Base-by-base conservation (phyloP, 2,329 filamentous ascomycete genomes). In the Plenodomus lindquistii region DNA sequence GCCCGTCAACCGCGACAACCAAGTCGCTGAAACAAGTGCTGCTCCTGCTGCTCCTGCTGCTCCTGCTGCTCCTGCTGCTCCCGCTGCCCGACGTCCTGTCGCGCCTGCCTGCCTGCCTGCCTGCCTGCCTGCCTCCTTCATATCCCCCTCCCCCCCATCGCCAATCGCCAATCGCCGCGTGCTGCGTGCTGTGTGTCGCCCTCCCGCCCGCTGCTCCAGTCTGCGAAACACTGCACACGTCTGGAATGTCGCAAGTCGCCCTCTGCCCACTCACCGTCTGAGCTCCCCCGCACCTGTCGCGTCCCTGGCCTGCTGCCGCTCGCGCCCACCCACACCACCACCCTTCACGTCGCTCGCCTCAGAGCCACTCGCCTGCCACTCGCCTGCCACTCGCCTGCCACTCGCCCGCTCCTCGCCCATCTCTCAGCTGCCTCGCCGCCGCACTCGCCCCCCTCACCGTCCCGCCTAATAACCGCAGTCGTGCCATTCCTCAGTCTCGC, bases 181-280 rank as follows among this genome's bases (percentile, higher is more conserved):
- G 24, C 44, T 21, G 24, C 16, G 24, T 22, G 15, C 37, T 6
- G 22, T 21, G 17, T 19, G 38, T 17, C 24, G 44, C 38, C 41
- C 13, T 39, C 27, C 10, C 27, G 13, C 42, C 20, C 36, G 29
- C 24, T 15, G 19, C 40, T 15, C 15, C 44, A 44, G 44, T 44
- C 40, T 36, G 21, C 24, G 40, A 48, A 45, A 50, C 58, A 54
- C 47, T 44, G 42, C 49, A 42, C 48, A 47, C 54, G 50, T 62
- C 57, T 64, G 66, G 66, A 64, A 68, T 68, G 66, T 62, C 56
- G 55, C 58, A 55, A 42, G 43, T 43, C 38, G 47, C 42, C 40
- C 44, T 34, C 52, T 50, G 51, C 34, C 56, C 53, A 52, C 50
- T 52, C 52, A 55, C 55, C 48, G 37, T 56, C 54, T 63, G 53